Percentiles rank a stretch among this genome's conserved stretches.
phyloP scores from a whole-genome alignment of 1,139 yeast genomes.

The Kodamaea fungicola region DNA sequence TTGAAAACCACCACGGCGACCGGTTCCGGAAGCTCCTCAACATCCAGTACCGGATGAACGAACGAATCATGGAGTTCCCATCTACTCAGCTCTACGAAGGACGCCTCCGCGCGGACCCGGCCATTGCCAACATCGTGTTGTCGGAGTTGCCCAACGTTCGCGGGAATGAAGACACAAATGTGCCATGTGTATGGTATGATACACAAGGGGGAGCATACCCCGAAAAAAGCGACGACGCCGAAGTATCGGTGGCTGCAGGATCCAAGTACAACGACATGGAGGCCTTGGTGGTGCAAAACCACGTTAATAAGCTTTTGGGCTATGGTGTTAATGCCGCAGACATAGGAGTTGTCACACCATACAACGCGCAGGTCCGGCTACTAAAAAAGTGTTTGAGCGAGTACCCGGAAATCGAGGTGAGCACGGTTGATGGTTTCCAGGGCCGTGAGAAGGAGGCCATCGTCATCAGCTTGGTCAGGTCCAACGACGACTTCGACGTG shows the following conservation, averaged over 20 bases:
- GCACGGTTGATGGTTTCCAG: constrained; percentile 51
- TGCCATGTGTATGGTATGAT: constrained; percentile 70
- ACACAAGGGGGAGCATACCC: constrained; percentile 88
- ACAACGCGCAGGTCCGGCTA: constrained; percentile 76
- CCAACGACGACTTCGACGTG: constrained; percentile 53
- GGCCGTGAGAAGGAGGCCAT: constrained; percentile 78
- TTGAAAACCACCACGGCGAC: constrained; percentile 49
- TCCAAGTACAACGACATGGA: constrained; percentile 79
- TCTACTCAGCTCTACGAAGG: constrained; percentile 64
- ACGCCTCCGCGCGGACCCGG: constrained; percentile 56
- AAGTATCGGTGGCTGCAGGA: constrained; percentile 16
- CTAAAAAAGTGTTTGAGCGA: constrained; percentile 42
- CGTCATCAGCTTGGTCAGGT: constrained; percentile 43
- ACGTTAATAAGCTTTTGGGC: constrained; percentile 47
- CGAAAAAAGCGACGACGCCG: constrained; percentile 50
- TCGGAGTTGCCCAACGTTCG: constrained; percentile 54
- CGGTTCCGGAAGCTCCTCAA: constrained; percentile 53
- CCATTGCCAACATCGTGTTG: constrained; percentile 53
- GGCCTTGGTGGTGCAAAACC: constrained; percentile 54
- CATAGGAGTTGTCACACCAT: constrained; percentile 87
- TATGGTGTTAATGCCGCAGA: constrained; percentile 46
- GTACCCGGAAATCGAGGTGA: constrained; percentile 28
- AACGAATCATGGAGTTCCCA: constrained; percentile 73
- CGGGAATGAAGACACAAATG: constrained; percentile 29
- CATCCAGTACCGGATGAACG: constrained; percentile 86